Conservation (phyloP, 208 protist genomes). For the Wallacemonas sp. region DNA sequence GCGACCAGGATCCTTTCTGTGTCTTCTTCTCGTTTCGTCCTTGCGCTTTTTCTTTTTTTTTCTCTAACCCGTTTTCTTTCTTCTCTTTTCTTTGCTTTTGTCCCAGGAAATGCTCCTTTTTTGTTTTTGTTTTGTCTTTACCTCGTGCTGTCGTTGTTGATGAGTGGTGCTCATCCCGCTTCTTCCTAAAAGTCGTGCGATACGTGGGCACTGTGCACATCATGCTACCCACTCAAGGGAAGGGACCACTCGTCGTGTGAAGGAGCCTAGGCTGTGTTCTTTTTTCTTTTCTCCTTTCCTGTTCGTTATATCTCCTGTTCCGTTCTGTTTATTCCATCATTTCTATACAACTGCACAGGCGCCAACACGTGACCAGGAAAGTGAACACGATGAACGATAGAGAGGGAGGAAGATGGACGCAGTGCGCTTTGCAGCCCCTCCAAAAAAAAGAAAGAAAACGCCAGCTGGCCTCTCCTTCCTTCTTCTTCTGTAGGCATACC, state of each 20-base stretch:
- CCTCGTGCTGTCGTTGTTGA: too few relatives aligned
- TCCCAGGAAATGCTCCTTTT: neutral
- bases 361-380: too few relatives aligned
- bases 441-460: too few relatives aligned
- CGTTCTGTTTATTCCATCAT: slow-evolving; percentile 6
- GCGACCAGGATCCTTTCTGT: slow-evolving; percentile 3
- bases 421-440: too few relatives aligned
- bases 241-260: too few relatives aligned
- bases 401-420: too few relatives aligned
- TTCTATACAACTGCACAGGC: neutral
- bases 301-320: neutral
- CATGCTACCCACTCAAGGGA: neutral
- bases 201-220: neutral
- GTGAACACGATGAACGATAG: too few relatives aligned
- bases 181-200: too few relatives aligned
- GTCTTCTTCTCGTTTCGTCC: neutral
- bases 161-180: too few relatives aligned
- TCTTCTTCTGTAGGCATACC: too few relatives aligned
- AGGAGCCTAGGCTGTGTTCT: too few relatives aligned
- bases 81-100: slow-evolving; percentile 12
- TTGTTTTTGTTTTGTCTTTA: slow-evolving; percentile 5
- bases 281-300: slow-evolving; percentile 10
- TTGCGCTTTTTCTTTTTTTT: slow-evolving; percentile 5
- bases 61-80: neutral
- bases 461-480: too few relatives aligned